A percentile compares a stretch with the other conserved stretches of the same genome.
These are phyloP conservation scores for Pythium biforme DNA, from an alignment of 352 stramenopile genomes.

Conservation along the genomic window DNA sequence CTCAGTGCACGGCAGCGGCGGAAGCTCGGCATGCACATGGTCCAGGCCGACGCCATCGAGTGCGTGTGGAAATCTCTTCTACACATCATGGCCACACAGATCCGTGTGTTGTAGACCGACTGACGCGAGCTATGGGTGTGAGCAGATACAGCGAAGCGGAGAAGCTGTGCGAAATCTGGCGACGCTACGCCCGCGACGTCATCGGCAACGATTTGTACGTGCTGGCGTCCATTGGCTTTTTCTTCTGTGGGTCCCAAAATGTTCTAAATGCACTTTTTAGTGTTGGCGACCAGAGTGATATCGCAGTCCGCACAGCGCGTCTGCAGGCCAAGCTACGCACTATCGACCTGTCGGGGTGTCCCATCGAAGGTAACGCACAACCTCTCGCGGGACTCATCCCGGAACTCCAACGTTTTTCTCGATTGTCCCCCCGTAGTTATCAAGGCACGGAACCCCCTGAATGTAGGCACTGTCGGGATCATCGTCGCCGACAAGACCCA, in stretches of 20 bases:
- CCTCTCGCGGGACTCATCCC: neutral
- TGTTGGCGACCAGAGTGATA: conserved; percentile 19
- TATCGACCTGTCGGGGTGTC: conserved; percentile 69
- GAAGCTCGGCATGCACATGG: conserved; percentile 51
- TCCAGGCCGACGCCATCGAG: conserved; percentile 40
- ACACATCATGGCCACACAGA: neutral
- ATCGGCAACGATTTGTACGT: conserved; percentile 40
- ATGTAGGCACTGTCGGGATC: conserved; percentile 50
- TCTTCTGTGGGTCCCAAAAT: too few relatives aligned
- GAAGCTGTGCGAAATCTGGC: conserved; percentile 67
- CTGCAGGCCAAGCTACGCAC: conserved; percentile 56
- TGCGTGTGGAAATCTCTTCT: too few relatives aligned
- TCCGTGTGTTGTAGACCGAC: too few relatives aligned
- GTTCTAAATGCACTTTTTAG: conserved; percentile 1
- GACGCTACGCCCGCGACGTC: conserved; percentile 53
- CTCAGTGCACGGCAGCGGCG: conserved; percentile 63
- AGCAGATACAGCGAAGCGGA: conserved; percentile 45
- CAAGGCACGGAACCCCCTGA: conserved; percentile 54
- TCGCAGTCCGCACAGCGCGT: conserved; percentile 20
- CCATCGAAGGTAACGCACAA: conserved; percentile 56
- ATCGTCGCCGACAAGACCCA: conserved; percentile 63
- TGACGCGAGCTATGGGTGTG: neutral
- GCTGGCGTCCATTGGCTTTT: too few relatives aligned
- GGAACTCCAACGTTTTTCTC: neutral
- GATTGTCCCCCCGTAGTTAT: conserved; percentile 31